Conservation (phyloP, 192 early-diverging fungal species). For the Backusella luteola region DNA sequence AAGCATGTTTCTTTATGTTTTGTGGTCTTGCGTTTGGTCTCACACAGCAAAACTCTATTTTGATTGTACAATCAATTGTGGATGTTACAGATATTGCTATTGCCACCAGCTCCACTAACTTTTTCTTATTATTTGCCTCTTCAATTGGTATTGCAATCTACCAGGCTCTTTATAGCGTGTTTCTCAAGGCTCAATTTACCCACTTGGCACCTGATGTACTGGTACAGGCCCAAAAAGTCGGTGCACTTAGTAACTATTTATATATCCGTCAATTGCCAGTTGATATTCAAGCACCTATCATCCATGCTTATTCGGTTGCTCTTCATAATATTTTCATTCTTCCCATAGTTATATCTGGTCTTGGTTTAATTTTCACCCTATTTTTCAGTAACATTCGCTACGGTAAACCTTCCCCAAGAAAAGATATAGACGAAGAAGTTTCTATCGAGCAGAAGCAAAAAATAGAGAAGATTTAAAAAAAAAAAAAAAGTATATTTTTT, state of each 20-base stretch:
- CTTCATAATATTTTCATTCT: constrained; percentile 28
- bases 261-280: constrained; percentile 10
- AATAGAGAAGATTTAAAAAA: background rate
- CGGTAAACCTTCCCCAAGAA: background rate
- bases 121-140: constrained; percentile 25
- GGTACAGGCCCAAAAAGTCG: background rate
- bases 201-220: constrained; percentile 4
- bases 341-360: constrained; percentile 16
- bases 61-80: constrained; percentile 44
- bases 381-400: constrained; percentile 22
- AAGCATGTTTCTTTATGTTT: constrained; percentile 57
- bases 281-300: constrained; percentile 10
- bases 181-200: background rate
- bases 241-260: constrained; percentile 15
- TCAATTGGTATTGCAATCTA: constrained; percentile 32
- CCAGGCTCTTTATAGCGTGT: background rate
- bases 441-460: too few relatives aligned
- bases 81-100: constrained; percentile 47
- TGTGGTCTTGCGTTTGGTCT: constrained; percentile 45
- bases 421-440: background rate
- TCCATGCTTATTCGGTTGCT: constrained; percentile 15
- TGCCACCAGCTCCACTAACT: constrained; percentile 39
- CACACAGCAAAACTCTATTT: constrained; percentile 50
- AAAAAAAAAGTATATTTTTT: background rate
- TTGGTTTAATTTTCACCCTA: constrained; percentile 20